Conservation (phyloP, 305 asterid genomes). For the Salvia sclarea region DNA sequence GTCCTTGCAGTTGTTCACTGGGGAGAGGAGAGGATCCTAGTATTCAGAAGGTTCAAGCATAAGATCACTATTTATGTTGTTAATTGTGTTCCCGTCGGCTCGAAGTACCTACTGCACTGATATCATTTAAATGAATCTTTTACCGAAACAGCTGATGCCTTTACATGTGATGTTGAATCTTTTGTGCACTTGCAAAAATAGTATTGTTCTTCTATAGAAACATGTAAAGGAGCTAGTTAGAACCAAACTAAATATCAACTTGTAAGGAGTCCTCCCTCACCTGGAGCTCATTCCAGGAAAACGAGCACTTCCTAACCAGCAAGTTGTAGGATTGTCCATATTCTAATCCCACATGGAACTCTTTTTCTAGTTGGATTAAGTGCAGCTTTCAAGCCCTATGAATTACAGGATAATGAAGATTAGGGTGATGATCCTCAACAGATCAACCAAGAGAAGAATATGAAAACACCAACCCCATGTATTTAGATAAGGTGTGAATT, state of each 20-base stretch:
- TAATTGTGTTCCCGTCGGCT: constrained; percentile 63
- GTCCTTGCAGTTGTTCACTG: constrained; percentile 58
- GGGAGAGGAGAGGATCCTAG: constrained; percentile 64
- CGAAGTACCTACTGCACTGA: constrained; percentile 53
- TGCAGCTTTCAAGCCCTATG: neutral
- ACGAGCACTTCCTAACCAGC: constrained; percentile 1
- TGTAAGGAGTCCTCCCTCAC: neutral
- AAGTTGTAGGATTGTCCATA: neutral
- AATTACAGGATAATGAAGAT: neutral
- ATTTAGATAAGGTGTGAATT: neutral
- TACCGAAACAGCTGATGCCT: constrained; percentile 25
- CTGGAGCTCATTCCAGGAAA: neutral
- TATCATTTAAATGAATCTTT: constrained; percentile 48
- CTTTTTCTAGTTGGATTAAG: neutral
- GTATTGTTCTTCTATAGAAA: neutral
- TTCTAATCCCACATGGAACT: constrained; percentile 5
- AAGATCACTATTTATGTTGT: constrained; percentile 66
- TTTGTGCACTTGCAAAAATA: constrained; percentile 9
- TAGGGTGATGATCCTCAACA: neutral
- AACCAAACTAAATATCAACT: neutral
- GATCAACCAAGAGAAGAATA: neutral
- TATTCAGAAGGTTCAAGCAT: constrained; percentile 71
- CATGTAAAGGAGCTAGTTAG: neutral
- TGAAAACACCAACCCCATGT: neutral
- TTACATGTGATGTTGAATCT: constrained; percentile 8